A percentile compares a stretch with the other conserved stretches of the same genome.
Conservation (phyloP, 176 grass and related monocot genomes). For the Oryza rufipogon region DNA sequence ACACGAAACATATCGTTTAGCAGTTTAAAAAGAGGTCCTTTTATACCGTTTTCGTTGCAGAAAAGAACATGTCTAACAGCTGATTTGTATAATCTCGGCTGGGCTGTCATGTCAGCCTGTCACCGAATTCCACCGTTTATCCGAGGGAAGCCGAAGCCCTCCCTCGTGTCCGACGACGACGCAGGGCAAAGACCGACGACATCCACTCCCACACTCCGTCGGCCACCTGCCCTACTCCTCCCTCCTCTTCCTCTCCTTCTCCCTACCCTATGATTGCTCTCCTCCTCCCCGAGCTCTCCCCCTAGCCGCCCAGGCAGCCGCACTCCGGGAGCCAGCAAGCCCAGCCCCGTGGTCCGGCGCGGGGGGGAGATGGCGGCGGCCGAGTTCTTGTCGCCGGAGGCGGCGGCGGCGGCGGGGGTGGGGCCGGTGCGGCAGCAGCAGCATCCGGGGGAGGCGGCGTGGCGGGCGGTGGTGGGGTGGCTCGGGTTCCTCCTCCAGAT, state of each 20-base stretch:
- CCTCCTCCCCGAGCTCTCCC: slow-evolving; percentile 23
- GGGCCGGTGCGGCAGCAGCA: neutral
- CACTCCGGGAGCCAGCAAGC: neutral
- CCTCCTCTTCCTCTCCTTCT: neutral
- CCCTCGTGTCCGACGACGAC: neutral
- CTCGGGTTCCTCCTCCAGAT: slow-evolving; percentile 57
- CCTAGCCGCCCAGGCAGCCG: neutral
- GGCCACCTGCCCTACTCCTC: neutral
- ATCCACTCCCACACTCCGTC: neutral
- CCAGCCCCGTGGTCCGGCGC: neutral
- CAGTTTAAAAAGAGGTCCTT: too few relatives aligned
- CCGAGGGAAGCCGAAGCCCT: neutral
- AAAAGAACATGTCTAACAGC: neutral
- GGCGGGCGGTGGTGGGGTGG: slow-evolving; percentile 56
- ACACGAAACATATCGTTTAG: too few relatives aligned
- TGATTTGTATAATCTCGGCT: neutral
- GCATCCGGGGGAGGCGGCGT: slow-evolving; percentile 39
- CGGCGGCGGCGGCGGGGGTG: neutral
- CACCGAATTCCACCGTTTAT: neutral
- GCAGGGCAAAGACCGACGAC: neutral
- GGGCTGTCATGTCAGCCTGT: slow-evolving; percentile 12
- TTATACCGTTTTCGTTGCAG: too few relatives aligned
- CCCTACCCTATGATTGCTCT: slow-evolving; percentile 27
- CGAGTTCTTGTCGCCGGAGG: slow-evolving; percentile 13
- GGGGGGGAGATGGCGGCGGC: slow-evolving; percentile 27